Evolutionary conservation across 2,329 filamentous ascomycete genomes (phyloP), one percentile per base, ranked within the genome.

Genomic region (Tolypocladium sp.): DNA sequence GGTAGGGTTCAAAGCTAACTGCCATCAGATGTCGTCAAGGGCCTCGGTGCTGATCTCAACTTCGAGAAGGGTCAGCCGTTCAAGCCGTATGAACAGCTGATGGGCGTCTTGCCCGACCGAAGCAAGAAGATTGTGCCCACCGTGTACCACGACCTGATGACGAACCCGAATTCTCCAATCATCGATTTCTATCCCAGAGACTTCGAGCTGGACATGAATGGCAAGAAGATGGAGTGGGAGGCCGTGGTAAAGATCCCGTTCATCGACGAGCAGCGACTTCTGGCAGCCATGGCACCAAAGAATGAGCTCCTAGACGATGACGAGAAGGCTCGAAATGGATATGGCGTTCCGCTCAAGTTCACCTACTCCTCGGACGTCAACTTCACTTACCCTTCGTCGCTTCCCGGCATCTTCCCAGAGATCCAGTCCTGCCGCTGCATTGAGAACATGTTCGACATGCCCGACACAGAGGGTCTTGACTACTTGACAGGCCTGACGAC

Each of bases 171-270:
- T 20, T 97, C 93, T 20, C 92, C 94, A 2, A 99, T 99, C 71
- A 89, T 96, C 68, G 94, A 99, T 71, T 99, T 99, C 72, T 99
- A 99, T 68, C 94, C 94, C 2, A 85, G 93, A 66, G 94, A 99
- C 67, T 99, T 99, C 68, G 91, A 95, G 64, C 81, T 99, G 46
- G 95, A 99, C 71, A 97, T 99, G 94, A 97, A 99, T 67, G 95
- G 94, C 61, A 99, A 99, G 79, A 99, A 96, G 77, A 95, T 96
- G 89, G 95, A 99, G 63, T 99, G 94, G 94, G 94, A 99, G 71
- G 94, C 94, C 35, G 93, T 99, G 42, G 92, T 99, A 64, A 99
- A 97, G 74, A 99, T 99, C 69, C 94, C 94, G 0, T 99, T 99
- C 74, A 99, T 99, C 63, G 91, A 99, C 60, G 93, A 99, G 72